Conservation (phyloP, 768 basidiomycete species). For the Kwoniella dejecticola region DNA sequence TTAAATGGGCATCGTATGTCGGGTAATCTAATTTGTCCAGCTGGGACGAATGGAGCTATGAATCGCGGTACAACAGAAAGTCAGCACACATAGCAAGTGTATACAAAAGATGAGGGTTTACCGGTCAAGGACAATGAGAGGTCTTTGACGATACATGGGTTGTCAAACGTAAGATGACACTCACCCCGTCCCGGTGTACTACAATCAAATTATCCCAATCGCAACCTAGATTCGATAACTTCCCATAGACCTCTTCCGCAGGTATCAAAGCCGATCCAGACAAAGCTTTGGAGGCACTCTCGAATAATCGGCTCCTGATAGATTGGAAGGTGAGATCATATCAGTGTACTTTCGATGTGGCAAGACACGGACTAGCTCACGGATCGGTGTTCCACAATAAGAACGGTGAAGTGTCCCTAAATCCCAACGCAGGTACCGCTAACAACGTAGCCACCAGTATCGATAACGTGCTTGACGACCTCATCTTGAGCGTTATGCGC, state of each 20-base stretch:
- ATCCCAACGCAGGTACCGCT: constrained; percentile 26
- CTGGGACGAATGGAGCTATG: constrained; percentile 44
- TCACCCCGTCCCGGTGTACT: constrained; percentile 43
- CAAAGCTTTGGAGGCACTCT: constrained; percentile 28
- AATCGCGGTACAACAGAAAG: neutral
- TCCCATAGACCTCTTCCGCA: constrained; percentile 43
- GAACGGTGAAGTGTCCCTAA: constrained; percentile 46
- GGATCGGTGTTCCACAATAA: constrained; percentile 42
- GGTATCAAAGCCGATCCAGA: constrained; percentile 34
- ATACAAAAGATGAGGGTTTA: no score
- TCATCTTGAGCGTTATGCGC: constrained; percentile 1
- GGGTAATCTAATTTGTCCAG: constrained; percentile 22
- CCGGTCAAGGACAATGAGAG: no score
- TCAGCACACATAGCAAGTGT: no score
- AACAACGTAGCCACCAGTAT: constrained; percentile 13
- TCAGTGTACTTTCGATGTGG: neutral
- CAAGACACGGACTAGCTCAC: constrained; percentile 25
- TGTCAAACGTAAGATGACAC: no score
- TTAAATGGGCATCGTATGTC: constrained; percentile 32
- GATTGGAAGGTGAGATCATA: neutral
- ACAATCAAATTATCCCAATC: constrained; percentile 43
- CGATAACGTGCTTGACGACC: constrained; percentile 6
- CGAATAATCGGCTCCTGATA: constrained; percentile 25
- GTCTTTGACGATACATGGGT: no score
- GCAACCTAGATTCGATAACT: constrained; percentile 40